phyloP scores from a whole-genome alignment of 148 eudicot species.

The Dysphania ambrosioides region DNA sequence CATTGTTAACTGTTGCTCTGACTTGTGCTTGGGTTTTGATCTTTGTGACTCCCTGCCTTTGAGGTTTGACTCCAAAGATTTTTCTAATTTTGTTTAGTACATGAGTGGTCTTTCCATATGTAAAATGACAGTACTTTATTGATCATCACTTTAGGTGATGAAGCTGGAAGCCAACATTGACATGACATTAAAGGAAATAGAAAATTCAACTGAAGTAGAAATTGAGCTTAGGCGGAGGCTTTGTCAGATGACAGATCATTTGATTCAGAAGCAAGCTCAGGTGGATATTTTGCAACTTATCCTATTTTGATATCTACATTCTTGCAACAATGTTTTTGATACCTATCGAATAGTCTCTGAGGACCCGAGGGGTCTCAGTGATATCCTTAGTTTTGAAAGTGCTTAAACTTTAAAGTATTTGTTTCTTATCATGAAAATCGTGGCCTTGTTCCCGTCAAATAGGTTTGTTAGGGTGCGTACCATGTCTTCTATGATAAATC shows the following conservation, averaged over 20 bases:
- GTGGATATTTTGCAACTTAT: constrained; percentile 18
- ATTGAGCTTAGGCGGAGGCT: constrained; percentile 83
- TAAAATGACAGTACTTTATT: constrained; percentile 6
- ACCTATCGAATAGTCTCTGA: background rate
- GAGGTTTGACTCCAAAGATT: too few species aligned
- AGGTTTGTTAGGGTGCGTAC: background rate
- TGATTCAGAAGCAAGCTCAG: constrained; percentile 97
- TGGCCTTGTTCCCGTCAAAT: background rate
- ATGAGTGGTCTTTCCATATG: background rate
- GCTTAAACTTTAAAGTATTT: too few species aligned
- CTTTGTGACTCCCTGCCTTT: background rate
- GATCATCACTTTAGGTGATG: constrained; percentile 43
- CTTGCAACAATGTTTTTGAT: constrained; percentile 5
- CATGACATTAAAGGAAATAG: constrained; percentile 55
- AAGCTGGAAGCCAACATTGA: constrained; percentile 60
- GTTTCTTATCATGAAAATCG: background rate
- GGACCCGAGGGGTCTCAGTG: background rate
- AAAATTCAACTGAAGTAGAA: constrained; percentile 83
- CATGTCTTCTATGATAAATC: too few species aligned
- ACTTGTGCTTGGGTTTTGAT: background rate
- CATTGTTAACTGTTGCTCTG: background rate
- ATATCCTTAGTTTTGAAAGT: background rate
- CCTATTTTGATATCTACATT: constrained; percentile 8
- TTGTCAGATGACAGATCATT: constrained; percentile 87
- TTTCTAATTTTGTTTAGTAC: background rate